A percentile compares a stretch with the other conserved stretches of the same genome.
Evolutionary conservation across 345 rosid genomes (phyloP).

Genomic region (Eucalyptus melliodora): DNA sequence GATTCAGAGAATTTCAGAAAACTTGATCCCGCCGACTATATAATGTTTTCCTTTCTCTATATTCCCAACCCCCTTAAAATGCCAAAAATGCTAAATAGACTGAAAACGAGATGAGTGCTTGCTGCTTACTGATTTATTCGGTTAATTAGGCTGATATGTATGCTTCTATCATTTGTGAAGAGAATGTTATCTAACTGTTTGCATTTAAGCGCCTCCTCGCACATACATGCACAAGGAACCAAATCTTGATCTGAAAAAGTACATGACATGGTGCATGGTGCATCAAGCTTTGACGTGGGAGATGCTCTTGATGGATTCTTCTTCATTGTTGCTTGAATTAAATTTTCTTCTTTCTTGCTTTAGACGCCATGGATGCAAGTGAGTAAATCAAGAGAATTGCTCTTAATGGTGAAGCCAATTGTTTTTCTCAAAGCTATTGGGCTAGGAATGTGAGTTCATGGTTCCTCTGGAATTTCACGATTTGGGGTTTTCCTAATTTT

Average conservation of each 20-base stretch:
- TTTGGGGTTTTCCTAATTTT: neutral
- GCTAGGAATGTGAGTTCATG: constrained; percentile 13
- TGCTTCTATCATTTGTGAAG: neutral
- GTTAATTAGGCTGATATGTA: neutral
- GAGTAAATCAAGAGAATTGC: constrained; percentile 9
- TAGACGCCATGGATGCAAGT: constrained; percentile 22
- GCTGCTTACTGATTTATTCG: neutral
- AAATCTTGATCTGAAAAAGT: neutral
- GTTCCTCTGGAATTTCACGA: no score
- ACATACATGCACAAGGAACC: neutral
- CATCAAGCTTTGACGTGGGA: neutral
- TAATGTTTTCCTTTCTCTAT: neutral
- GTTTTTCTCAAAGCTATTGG: constrained; percentile 2
- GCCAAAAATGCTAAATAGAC: neutral
- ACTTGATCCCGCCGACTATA: neutral
- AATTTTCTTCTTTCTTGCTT: neutral
- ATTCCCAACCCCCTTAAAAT: neutral
- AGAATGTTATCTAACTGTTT: neutral
- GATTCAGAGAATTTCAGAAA: neutral
- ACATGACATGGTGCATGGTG: neutral
- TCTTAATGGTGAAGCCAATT: constrained; percentile 6
- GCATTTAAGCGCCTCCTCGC: neutral
- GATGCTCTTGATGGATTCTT: neutral
- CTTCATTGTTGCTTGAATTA: neutral
- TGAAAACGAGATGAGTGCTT: neutral